Evolutionary conservation across 768 basidiomycete genomes (phyloP).

Genomic region (Pilatotrama ljubarskyi): DNA sequence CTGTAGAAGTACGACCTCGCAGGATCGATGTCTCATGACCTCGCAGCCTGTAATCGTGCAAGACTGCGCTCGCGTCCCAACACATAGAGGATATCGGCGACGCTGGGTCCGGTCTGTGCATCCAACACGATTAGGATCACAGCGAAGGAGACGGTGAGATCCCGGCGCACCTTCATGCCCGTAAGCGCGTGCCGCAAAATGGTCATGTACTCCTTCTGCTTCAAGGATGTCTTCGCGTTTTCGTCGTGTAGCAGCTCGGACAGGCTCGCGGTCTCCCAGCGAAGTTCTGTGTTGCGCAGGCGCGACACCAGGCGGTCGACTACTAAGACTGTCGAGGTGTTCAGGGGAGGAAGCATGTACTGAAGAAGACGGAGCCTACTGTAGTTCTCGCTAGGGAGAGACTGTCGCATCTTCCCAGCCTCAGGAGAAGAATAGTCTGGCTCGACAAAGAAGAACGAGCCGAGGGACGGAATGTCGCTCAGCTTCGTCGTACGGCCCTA

Average conservation of each 20-base stretch:
- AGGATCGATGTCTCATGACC: no score
- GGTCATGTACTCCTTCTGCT: constrained; percentile 63
- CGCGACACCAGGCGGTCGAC: constrained; percentile 34
- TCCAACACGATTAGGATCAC: not conserved
- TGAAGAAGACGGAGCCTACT: constrained; percentile 35
- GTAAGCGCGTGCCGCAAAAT: constrained; percentile 77
- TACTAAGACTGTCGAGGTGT: constrained; percentile 32
- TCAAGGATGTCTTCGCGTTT: constrained; percentile 39
- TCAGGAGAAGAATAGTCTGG: constrained; percentile 60
- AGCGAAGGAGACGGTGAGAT: not conserved
- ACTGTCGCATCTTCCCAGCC: constrained; percentile 52
- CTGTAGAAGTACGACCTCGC: not conserved
- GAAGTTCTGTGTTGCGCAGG: constrained; percentile 30
- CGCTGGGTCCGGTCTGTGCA: constrained; percentile 33
- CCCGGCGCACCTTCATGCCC: constrained; percentile 65
- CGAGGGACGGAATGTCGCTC: constrained; percentile 65
- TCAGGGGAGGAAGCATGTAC: not conserved
- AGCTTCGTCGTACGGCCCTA: constrained; percentile 73
- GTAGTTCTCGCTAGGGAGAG: constrained; percentile 43
- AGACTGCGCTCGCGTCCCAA: constrained; percentile 33
- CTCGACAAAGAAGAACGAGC: constrained; percentile 77
- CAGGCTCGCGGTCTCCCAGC: constrained; percentile 43
- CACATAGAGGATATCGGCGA: constrained; percentile 33
- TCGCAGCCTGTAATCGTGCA: constrained; percentile 18
- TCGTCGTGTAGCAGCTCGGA: constrained; percentile 45